Percentiles rank a stretch among this genome's conserved stretches.
Conservation (phyloP, 257 asterid genomes). For the Nicotiana otophora region DNA sequence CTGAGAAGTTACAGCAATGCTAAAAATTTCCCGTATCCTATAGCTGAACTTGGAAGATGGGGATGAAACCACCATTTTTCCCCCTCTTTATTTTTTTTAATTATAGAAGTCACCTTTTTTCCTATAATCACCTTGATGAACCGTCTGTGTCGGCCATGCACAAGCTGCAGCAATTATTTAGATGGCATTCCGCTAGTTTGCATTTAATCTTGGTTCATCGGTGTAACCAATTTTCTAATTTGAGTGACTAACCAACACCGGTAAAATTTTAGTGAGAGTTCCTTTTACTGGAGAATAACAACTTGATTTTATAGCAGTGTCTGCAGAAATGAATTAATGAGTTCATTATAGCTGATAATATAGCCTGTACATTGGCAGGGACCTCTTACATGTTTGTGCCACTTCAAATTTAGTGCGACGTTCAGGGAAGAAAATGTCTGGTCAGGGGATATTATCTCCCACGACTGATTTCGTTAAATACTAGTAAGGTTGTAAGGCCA, state of each 20-base stretch:
- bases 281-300: too few species aligned
- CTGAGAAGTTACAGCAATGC: background rate
- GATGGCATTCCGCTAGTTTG: background rate
- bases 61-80: background rate
- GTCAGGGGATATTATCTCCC: background rate
- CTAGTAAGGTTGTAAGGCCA: background rate
- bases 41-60: background rate
- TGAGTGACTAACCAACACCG: background rate
- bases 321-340: too few species aligned
- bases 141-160: background rate
- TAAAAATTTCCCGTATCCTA: background rate
- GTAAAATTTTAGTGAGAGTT: too few species aligned
- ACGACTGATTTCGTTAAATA: background rate
- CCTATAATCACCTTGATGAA: background rate
- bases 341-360: too few species aligned
- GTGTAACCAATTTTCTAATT: background rate
- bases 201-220: background rate
- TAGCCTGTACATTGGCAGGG: background rate
- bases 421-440: background rate
- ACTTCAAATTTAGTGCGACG: background rate
- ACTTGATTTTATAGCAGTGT: too few species aligned
- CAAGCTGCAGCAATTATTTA: background rate
- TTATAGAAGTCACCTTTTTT: background rate
- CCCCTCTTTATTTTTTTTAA: too few species aligned
- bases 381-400: background rate